phyloP scores from a whole-genome alignment of 192 early-diverging fungal genomes.

The Haplosporangium gracile region DNA sequence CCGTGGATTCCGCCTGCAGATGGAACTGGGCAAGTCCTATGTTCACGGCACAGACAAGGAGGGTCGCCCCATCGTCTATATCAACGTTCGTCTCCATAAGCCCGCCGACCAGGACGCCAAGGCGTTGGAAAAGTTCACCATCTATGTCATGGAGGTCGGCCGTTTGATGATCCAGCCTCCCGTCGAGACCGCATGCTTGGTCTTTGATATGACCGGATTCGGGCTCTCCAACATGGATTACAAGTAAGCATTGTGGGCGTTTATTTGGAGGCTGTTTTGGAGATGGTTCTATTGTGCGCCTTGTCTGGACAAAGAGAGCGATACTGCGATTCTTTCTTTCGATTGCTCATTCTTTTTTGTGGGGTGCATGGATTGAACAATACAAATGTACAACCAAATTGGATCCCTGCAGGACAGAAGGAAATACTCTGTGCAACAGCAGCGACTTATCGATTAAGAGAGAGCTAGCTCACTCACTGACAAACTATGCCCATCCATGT shows the following conservation, averaged over 20 bases:
- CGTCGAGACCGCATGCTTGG: conserved; percentile 68
- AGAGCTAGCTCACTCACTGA: not conserved
- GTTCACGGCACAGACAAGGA: conserved; percentile 65
- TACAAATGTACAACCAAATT: no score
- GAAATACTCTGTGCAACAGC: not conserved
- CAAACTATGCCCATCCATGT: not conserved
- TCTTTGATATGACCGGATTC: conserved; percentile 63
- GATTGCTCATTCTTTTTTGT: not conserved
- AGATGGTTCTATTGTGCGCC: not conserved
- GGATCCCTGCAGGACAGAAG: not conserved
- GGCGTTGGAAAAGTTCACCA: conserved; percentile 75
- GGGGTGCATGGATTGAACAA: not conserved
- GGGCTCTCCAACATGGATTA: conserved; percentile 59
- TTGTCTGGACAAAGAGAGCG: not conserved
- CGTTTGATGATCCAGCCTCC: conserved; percentile 75
- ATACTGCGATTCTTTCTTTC: not conserved
- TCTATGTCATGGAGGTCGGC: conserved; percentile 83
- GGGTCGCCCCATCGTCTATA: conserved; percentile 63
- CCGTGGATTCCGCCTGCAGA: conserved; percentile 47
- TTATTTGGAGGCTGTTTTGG: not conserved
- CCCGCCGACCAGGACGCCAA: conserved; percentile 72
- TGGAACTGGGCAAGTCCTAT: conserved; percentile 64
- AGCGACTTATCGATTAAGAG: not conserved
- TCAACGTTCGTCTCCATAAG: conserved; percentile 66
- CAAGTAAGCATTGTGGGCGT: conserved; percentile 5